Evolutionary conservation across 345 rosid genomes (phyloP), one percentile per base, ranked within the genome.

Genomic region (Bruguiera parviflora): DNA sequence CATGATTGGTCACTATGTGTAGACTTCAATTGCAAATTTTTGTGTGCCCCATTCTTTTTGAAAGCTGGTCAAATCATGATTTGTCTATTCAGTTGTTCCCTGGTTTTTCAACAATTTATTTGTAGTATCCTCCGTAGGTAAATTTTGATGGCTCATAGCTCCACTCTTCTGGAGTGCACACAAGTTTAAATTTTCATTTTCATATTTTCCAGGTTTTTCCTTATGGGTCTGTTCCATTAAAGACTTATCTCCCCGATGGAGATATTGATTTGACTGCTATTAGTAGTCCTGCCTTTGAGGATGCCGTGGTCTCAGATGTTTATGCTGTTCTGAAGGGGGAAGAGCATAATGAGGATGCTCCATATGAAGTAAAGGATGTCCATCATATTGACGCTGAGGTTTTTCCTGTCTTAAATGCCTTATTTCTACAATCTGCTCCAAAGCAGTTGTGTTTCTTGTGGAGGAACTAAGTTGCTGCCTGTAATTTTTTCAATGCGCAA

Each of bases 201-300:
- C 37, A 11, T 51, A 53, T 15, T 31, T 64, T 57, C 46, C 81
- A 92, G 98, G 88, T 87, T 39, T 86, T 85, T 53, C 73, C 77
- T 37, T 73, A 52, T 39, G 77, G 77, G 53, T 73, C 77, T 27
- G 77, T 93, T 69, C 97, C 97, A 15, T 58, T 93, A 51, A 91
- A 88, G 79, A 85, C 97, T 0, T 93, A 87, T 80, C 92, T 93
- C 51, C 97, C 97, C 3, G 98, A 93, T 60, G 98, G 98, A 58
- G 98, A 93, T 82, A 91, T 93, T 33, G 98, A 93, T 79, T 78
- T 93, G 79, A 93, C 97, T 19, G 85, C 82, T 27, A 75, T 89
- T 43, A 79, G 87, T 66, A 80, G 80, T 78, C 87, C 68, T 20
- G 83, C 76, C 63, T 63, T 64, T 74, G 98, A 85, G 77, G 96